A percentile compares a stretch with the other conserved stretches of the same genome.
These are phyloP conservation scores for Globisporangium nunn DNA, from an alignment of 352 stramenopile genomes.

Conservation along the genomic window DNA sequence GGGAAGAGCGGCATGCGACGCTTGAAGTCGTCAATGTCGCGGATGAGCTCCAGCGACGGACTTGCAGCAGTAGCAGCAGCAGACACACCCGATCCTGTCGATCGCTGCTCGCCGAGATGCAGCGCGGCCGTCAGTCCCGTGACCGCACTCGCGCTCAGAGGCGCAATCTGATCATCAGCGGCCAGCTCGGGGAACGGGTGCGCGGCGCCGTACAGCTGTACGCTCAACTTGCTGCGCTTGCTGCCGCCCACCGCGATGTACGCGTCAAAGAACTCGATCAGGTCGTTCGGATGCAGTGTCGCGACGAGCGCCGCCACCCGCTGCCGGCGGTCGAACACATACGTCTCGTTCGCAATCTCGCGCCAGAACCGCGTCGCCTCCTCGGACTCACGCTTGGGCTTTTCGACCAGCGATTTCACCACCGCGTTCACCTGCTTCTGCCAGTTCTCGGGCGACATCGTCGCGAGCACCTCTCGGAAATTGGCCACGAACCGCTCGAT, in stretches of 20 bases:
- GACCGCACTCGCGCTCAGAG: slow-evolving; percentile 1
- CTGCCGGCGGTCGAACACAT: slow-evolving; percentile 55
- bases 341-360: slow-evolving; percentile 64
- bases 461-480: slow-evolving; percentile 25
- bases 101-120: slow-evolving; percentile 16
- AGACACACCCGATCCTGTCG: not conserved
- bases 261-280: slow-evolving; percentile 66
- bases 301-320: slow-evolving; percentile 44
- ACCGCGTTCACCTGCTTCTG: slow-evolving; percentile 59
- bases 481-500: slow-evolving; percentile 55
- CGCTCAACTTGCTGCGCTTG: slow-evolving; percentile 43
- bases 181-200: slow-evolving; percentile 34
- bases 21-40: slow-evolving; percentile 54
- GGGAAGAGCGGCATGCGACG: slow-evolving; percentile 60
- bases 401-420: slow-evolving; percentile 56
- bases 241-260: slow-evolving; percentile 21
- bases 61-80: not conserved
- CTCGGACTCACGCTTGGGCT: slow-evolving; percentile 54
- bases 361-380: slow-evolving; percentile 41
- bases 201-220: slow-evolving; percentile 47
- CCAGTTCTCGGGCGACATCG: slow-evolving; percentile 22
- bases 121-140: slow-evolving; percentile 27
- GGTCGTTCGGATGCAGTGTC: slow-evolving; percentile 32
- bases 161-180: slow-evolving; percentile 1
- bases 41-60: slow-evolving; percentile 19